Evolutionary conservation across 1,284 basidiomycete genomes (phyloP).

Genomic region (Ceratobasidium sp.): DNA sequence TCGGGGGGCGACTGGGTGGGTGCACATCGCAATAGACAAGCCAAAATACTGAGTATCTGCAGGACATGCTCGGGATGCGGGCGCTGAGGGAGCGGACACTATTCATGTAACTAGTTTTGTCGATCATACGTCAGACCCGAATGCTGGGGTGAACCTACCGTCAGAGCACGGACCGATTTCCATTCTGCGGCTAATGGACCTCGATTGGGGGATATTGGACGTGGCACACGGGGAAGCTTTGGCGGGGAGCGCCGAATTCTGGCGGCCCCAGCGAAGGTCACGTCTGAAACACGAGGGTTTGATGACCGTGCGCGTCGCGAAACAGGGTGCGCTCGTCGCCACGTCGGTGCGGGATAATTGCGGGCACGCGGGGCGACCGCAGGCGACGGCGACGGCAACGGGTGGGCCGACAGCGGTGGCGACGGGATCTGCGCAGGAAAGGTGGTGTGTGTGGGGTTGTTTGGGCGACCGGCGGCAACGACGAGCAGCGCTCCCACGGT

Average conservation of each 20-base stretch:
- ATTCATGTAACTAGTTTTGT: conserved; percentile 42
- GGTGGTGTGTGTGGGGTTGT: conserved; percentile 35
- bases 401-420: background rate
- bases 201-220: conserved; percentile 23
- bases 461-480: conserved; percentile 5
- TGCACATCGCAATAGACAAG: background rate
- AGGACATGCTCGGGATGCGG: conserved; percentile 80
- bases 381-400: conserved; percentile 1
- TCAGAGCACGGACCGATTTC: background rate
- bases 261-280: conserved; percentile 18
- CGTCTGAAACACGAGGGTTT: conserved; percentile 20
- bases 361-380: background rate
- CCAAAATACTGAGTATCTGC: conserved; percentile 30
- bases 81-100: conserved; percentile 73
- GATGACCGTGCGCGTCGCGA: conserved; percentile 33
- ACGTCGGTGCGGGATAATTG: conserved; percentile 6
- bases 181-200: conserved; percentile 38
- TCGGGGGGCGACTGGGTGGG: conserved; percentile 85
- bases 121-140: background rate
- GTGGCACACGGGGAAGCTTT: background rate
- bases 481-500: no score
- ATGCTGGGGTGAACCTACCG: conserved; percentile 20
- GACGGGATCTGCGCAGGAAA: conserved; percentile 22
- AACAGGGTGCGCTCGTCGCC: conserved; percentile 11
- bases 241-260: no score